These are phyloP conservation scores for Vanderwaltozyma polyspora DNA, from an alignment of 805 yeast species.

Conservation along the genomic window DNA sequence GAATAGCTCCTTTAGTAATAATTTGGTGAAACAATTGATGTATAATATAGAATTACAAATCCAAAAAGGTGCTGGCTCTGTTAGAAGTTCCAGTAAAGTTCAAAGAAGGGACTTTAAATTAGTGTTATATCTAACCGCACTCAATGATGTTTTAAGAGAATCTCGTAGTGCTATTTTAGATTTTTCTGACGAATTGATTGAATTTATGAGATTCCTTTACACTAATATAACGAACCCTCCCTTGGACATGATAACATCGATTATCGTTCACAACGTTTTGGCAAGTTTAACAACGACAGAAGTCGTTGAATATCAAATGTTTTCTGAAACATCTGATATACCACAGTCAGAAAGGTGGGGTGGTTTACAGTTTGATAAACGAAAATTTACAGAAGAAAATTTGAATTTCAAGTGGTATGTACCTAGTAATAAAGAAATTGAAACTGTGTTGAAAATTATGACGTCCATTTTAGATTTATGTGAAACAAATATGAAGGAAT, in stretches of 20 bases:
- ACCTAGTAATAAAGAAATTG: slow-evolving; percentile 47
- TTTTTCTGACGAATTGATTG: slow-evolving; percentile 35
- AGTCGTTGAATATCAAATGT: slow-evolving; percentile 42
- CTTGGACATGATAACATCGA: slow-evolving; percentile 47
- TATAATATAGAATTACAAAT: slow-evolving; percentile 53
- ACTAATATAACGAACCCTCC: slow-evolving; percentile 36
- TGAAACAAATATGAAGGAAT: slow-evolving; percentile 31
- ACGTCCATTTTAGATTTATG: slow-evolving; percentile 36
- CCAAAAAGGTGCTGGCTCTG: slow-evolving; percentile 67
- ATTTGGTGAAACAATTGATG: slow-evolving; percentile 20
- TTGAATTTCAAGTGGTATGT: slow-evolving; percentile 63
- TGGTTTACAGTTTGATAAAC: slow-evolving; percentile 47
- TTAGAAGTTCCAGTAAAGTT: slow-evolving; percentile 54
- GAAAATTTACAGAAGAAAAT: slow-evolving; percentile 38
- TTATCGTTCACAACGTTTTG: slow-evolving; percentile 56
- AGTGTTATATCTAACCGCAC: slow-evolving; percentile 55
- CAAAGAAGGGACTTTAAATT: slow-evolving; percentile 70
- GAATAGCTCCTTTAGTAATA: slow-evolving; percentile 24
- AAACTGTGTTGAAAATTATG: slow-evolving; percentile 50
- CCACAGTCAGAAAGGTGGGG: slow-evolving; percentile 56
- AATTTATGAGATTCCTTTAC: slow-evolving; percentile 23
- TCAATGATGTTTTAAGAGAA: slow-evolving; percentile 61
- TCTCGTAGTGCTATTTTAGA: slow-evolving; percentile 43
- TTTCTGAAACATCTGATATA: slow-evolving; percentile 34
- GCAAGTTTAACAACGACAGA: slow-evolving; percentile 53